Evolutionary conservation across 1,284 basidiomycete genomes (phyloP).

Genomic region (Termitomyces sp.): DNA sequence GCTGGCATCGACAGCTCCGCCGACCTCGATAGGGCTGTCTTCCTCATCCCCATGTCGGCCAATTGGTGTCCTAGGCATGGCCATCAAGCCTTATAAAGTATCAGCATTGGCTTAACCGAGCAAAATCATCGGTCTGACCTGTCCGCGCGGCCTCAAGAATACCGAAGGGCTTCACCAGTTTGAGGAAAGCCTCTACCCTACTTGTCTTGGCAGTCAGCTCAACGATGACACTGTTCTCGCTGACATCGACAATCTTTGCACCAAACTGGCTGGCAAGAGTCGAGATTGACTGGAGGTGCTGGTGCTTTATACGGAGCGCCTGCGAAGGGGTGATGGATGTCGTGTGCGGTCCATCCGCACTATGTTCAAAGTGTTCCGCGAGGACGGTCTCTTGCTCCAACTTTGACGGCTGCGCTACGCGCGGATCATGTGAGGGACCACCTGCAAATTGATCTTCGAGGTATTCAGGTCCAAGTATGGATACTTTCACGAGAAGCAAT

Average conservation of each 20-base stretch:
- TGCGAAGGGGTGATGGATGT: constrained; percentile 69
- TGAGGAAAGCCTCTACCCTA: constrained; percentile 91
- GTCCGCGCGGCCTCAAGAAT: constrained; percentile 91
- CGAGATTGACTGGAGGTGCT: constrained; percentile 85
- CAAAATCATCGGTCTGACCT: constrained; percentile 40
- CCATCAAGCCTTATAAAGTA: constrained; percentile 74
- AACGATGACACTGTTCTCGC: constrained; percentile 91
- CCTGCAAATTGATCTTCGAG: constrained; percentile 84
- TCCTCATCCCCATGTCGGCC: constrained; percentile 58
- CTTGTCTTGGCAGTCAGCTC: constrained; percentile 92
- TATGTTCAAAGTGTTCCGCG: constrained; percentile 72
- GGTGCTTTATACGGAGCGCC: constrained; percentile 85
- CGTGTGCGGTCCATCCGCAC: constrained; percentile 32
- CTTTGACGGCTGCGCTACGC: constrained; percentile 40
- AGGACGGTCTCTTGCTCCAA: constrained; percentile 64
- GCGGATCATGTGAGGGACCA: constrained; percentile 77
- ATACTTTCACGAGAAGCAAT: constrained; percentile 86
- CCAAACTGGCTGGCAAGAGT: constrained; percentile 87
- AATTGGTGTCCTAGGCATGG: constrained; percentile 92
- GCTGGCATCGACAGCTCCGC: constrained; percentile 71
- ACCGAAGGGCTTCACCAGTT: constrained; percentile 90
- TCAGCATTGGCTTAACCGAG: constrained; percentile 1
- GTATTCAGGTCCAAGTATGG: constrained; percentile 96
- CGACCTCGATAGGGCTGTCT: constrained; percentile 43
- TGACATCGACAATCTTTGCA: constrained; percentile 92